phyloP scores from a whole-genome alignment of 2,329 filamentous ascomycete genomes.

The Alternaria gansuensis region DNA sequence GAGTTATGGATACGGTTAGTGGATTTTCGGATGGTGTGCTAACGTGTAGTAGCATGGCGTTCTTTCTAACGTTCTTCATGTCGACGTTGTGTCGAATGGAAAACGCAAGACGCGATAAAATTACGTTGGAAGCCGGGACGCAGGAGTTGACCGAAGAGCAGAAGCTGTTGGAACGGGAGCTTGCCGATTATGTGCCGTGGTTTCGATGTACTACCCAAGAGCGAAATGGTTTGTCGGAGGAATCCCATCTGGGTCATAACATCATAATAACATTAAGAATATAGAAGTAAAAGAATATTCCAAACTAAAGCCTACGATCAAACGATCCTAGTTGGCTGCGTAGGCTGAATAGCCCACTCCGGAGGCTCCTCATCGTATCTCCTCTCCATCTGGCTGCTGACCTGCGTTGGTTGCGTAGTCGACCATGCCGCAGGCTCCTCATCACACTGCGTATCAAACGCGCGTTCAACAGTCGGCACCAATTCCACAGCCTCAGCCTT shows the following conservation, averaged over 20 bases:
- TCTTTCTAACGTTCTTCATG: conserved; percentile 64
- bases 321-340: conserved; percentile 35
- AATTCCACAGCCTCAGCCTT: conserved; percentile 26
- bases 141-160: conserved; percentile 64
- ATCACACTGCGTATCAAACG: conserved; percentile 32
- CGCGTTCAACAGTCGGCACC: conserved; percentile 31
- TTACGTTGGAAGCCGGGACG: conserved; percentile 48
- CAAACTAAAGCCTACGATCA: conserved; percentile 7
- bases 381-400: conserved; percentile 11
- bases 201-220: conserved; percentile 48
- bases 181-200: conserved; percentile 64
- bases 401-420: conserved; percentile 30
- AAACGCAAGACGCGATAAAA: conserved; percentile 63
- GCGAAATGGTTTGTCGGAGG: neutral
- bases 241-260: conserved; percentile 16
- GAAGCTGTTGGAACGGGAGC: conserved; percentile 62
- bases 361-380: conserved; percentile 19
- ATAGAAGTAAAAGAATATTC: conserved; percentile 5
- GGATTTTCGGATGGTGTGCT: neutral
- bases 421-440: conserved; percentile 31
- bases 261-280: conserved; percentile 31
- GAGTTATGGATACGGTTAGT: conserved; percentile 14
- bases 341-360: conserved; percentile 27
- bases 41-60: conserved; percentile 55
- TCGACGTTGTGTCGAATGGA: conserved; percentile 65